Evolutionary conservation across 139 green algal genomes (phyloP), one percentile per base, ranked within the genome.

Genomic region (Asterochloris sp.): DNA sequence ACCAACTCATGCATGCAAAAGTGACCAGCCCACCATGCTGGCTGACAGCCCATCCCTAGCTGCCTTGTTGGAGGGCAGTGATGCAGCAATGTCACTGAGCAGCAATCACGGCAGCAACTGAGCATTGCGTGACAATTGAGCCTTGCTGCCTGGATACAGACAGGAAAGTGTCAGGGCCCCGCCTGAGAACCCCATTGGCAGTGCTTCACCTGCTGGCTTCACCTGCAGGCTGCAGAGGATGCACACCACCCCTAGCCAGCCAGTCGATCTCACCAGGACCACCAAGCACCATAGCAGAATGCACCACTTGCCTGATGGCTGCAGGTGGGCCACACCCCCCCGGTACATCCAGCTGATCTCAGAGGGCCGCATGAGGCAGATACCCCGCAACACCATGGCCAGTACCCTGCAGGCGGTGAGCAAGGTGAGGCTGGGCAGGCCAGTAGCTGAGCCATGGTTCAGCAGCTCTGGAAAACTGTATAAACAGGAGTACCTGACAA

Each of bases 291-390:
- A 64, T 68, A 76, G 63, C 28, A 47, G 62, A 54, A 12, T n/a
- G 38, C 29, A 71, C 27, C 67, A 19, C 15, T 54, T 27, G 13
- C 78, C 81, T 76, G 83, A n/a, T 0, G 90, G 89, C 74, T 86
- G 84, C 74, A 92, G 74, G 11, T 83, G 71, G 0, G 63, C 84
- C 2, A 81, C 89, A 13, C 89, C 90, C 14, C 87, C 86, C 0
- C 86, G 73, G 79, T 91, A 94, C 81, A 96, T 89, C 93, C 93
- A 96, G 21, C 89, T 69, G 9, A 96, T 85, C 75, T 96, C 93
- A 2, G 75, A 68, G 1, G 81, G 83, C 13, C 90, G 82, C 89
- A 96, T 92, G 15, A 91, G 73, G 85, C 93, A 96, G n/a, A 96
- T 85, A 12, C 90, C 93, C 0, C 92, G 85, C 76, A 95, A 87